phyloP scores from a whole-genome alignment of 73 alveolate genomes.

The Tetrahymena malaccensis region DNA sequence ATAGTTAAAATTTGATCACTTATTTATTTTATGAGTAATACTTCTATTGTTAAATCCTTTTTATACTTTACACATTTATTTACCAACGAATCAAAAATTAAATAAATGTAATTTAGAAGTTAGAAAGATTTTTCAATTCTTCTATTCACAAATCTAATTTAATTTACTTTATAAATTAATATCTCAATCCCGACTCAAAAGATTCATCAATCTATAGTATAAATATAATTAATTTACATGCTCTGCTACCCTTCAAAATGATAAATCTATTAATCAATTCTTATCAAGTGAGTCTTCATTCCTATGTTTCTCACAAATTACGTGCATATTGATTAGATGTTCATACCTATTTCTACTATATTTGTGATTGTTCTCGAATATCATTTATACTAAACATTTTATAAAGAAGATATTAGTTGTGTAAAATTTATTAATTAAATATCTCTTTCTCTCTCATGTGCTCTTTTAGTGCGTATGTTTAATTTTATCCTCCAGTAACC shows the following conservation, averaged over 20 bases:
- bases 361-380: not conserved
- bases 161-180: no score
- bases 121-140: not conserved
- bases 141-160: not conserved
- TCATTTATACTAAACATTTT: not conserved
- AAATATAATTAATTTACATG: not conserved
- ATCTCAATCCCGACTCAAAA: not conserved
- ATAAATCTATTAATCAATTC: no score
- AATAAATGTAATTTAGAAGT: not conserved
- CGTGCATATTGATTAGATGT: not conserved
- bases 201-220: not conserved
- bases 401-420: not conserved
- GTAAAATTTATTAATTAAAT: no score
- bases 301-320: not conserved
- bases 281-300: no score
- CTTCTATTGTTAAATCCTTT: not conserved
- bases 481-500: not conserved
- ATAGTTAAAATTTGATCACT: not conserved
- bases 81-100: not conserved
- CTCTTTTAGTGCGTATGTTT: not conserved
- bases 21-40: not conserved
- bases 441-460: not conserved
- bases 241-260: not conserved
- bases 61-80: not conserved
- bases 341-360: no score